Base-by-base conservation (phyloP, 768 basidiomycete species). In the Mycena amicta region DNA sequence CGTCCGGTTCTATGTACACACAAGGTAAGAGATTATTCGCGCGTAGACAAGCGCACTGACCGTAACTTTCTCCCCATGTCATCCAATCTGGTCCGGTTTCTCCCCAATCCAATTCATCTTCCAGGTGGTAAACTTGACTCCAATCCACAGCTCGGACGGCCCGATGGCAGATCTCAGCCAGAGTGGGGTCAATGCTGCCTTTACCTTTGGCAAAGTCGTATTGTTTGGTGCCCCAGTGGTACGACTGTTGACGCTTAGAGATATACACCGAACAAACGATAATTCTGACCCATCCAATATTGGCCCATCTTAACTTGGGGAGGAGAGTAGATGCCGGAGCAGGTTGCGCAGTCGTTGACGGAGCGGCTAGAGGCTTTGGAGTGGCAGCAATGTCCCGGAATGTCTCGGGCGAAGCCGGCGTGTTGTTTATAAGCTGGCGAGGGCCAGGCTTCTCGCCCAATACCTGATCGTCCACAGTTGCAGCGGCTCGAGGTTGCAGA, bases 141-240 rank as follows among this genome's bases (percentile, higher is more conserved):
- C 96, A 98, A 29, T 85, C 78, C 0, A 97, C 82, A 0, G 74
- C 63, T 2, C 70, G 67, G 2, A 95, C 90, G 4, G 87, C 85
- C 3, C 74, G 68, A 50, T 76, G 80, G 68, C 94, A 96, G 2
- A 91, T 67, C 6, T 75, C 66, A 12, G 79, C 74, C 30, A 96
- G 69, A 5, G 77, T 74, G 2, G 73, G 63, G 47, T 88, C 83
- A 45, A 98, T 85, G 0, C 77, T 76, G 0, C 84, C 87, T 56
- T 83, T 85, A 2, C 84, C 84, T 52, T 81, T 85, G 1, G 84
- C 81, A 64, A 97, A 95, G 67, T 97, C 93, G 68, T 99, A 99
- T 57, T 91, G 88, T 67, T 98, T 99, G 27, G 86, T 91, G 2
- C 92, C 91, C 96, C 96, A 98, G 75, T 98, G 93, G 72, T 99